Percentiles rank a stretch among this genome's conserved stretches.
phyloP scores from a whole-genome alignment of 495 filamentous ascomycete species.

The Neurospora hispaniola region DNA sequence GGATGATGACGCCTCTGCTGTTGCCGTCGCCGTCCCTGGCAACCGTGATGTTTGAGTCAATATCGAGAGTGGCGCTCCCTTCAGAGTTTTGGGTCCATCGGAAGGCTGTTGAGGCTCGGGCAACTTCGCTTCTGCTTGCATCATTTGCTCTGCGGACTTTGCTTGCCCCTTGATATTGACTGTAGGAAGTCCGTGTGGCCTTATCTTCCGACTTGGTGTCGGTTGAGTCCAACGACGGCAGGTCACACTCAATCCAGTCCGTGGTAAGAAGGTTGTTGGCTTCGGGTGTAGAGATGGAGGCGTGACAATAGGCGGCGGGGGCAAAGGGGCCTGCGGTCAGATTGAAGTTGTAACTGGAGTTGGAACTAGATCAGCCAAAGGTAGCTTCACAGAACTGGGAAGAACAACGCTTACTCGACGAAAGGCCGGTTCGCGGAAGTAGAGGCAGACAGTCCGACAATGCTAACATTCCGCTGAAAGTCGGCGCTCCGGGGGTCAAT shows the following conservation, averaged over 20 bases:
- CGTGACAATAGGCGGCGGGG: background rate
- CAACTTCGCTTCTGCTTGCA: background rate
- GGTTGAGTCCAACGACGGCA: background rate
- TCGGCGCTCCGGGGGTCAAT: background rate
- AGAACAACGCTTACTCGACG: background rate
- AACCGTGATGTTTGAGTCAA: background rate
- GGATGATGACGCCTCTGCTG: background rate
- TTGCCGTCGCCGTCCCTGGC: background rate
- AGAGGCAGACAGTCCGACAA: background rate
- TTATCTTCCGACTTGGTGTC: background rate
- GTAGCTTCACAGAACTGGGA: background rate
- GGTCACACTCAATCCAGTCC: background rate
- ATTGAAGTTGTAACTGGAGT: background rate
- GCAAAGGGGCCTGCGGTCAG: background rate
- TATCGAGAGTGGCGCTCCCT: background rate
- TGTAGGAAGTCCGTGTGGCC: background rate
- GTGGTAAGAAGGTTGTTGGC: background rate
- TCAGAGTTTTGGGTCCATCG: background rate
- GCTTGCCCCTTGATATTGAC: background rate
- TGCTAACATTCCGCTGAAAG: background rate
- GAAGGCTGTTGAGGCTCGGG: background rate
- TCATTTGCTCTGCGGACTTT: background rate
- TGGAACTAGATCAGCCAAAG: background rate
- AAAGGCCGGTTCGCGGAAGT: background rate
- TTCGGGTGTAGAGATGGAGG: background rate